Evolutionary conservation across 2,329 filamentous ascomycete genomes (phyloP), one percentile per base, ranked within the genome.

Genomic region (Claviceps purpurea): DNA sequence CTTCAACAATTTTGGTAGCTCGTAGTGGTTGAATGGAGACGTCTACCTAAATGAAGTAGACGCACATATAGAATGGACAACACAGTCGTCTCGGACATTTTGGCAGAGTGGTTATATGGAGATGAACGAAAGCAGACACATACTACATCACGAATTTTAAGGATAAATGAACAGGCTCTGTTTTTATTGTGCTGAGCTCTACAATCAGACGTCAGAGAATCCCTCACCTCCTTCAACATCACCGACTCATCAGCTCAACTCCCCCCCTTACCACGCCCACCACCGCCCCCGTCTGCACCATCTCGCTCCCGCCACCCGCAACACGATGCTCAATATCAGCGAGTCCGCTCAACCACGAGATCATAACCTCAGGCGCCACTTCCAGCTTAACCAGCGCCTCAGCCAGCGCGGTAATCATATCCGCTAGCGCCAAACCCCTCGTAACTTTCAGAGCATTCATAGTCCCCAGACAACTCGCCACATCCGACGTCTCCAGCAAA

Each of bases 321-420:
- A 98, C 73, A 56, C 93, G 76, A 69, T 94, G 94, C 72, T 98
- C 93, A 50, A 98, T 87, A 60, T 96, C 87, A 0, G 91, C 89
- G 52, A 98, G 71, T 0, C 90, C 90, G 54, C 93, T 85, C 55
- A 98, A 72, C 93, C 93, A 98, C 2, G 84, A 80, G 50, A 97
- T 85, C 74, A 93, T 86, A 11, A 89, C 91, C 65, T 91, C 85
- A 0, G 88, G 76, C 50, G 84, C 86, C 13, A 95, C 93, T 58
- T 95, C 88, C 49, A 96, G 71, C 64, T 84, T 85, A 20, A 80
- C 77, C 53, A 98, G 68, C 70, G 95, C 86, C 60, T 96, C 90
- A 0, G 85, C 81, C 42, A 97, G 66, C 0, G 88, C 81, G 0
- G 89, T 94, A 57, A 98, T 79, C 53, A 98, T 96, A 65, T 98